These are phyloP conservation scores for Pichia sp. DNA, from an alignment of 1,139 yeast genomes.

Conservation along the genomic window DNA sequence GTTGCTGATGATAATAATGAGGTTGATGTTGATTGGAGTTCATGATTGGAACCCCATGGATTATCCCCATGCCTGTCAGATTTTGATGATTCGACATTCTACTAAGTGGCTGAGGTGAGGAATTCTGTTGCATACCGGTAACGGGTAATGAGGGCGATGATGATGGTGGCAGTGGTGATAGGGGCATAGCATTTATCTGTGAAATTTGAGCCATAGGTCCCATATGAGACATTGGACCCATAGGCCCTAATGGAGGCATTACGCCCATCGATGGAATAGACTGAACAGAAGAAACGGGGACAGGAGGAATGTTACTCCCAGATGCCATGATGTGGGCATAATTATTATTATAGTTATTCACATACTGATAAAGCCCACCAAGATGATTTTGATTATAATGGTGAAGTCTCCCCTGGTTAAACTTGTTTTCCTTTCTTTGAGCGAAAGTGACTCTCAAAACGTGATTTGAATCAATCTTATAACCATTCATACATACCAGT, in stretches of 20 bases:
- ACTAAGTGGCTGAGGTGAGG: background rate
- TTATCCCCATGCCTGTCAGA: background rate
- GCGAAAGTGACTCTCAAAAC: slow-evolving; percentile 37
- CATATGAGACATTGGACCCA: background rate
- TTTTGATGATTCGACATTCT: background rate
- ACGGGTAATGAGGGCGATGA: background rate
- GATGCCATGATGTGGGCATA: background rate
- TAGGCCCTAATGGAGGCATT: background rate
- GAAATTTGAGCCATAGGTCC: background rate
- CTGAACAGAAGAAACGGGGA: background rate
- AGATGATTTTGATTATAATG: slow-evolving; percentile 33
- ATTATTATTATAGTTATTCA: slow-evolving; percentile 14
- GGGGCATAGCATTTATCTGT: background rate
- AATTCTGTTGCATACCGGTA: background rate
- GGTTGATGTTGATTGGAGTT: background rate
- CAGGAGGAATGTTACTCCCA: background rate
- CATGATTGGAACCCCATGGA: background rate
- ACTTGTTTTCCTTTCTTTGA: slow-evolving; percentile 34
- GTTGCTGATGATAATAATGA: background rate
- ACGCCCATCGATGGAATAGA: background rate
- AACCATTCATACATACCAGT: slow-evolving; percentile 41
- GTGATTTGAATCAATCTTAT: slow-evolving; percentile 29
- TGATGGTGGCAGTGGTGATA: background rate
- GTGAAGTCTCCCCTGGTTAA: slow-evolving; percentile 30
- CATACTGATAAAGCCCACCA: slow-evolving; percentile 26